These are phyloP conservation scores for Hyaloperonospora arabidopsidis DNA, from an alignment of 352 stramenopile genomes.

Conservation along the genomic window DNA sequence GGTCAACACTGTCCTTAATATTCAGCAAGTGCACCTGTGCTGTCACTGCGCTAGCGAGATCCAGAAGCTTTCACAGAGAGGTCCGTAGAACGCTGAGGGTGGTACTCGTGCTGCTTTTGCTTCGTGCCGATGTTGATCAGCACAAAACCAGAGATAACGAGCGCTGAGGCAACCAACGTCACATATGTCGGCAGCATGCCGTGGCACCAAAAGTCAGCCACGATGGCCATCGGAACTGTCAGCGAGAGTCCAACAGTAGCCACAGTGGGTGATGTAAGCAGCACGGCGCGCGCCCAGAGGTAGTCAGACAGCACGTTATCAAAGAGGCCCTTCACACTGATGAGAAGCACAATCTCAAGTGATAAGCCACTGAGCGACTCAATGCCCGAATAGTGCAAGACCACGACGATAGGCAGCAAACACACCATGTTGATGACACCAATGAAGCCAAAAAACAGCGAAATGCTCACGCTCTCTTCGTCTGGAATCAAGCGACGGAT, in stretches of 20 bases:
- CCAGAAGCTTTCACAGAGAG: slow-evolving; percentile 13
- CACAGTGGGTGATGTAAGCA: slow-evolving; percentile 93
- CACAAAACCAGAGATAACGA: slow-evolving; percentile 71
- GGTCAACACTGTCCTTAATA: slow-evolving; percentile 8
- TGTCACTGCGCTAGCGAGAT: slow-evolving; percentile 12
- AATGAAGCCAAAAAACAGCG: slow-evolving; percentile 92
- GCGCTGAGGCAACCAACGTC: slow-evolving; percentile 49
- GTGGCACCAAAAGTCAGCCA: slow-evolving; percentile 79
- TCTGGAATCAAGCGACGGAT: slow-evolving; percentile 71
- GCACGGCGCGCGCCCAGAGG: slow-evolving; percentile 90
- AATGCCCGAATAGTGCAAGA: slow-evolving; percentile 50
- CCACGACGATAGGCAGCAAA: slow-evolving; percentile 58
- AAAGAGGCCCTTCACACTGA: slow-evolving; percentile 86
- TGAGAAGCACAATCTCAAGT: slow-evolving; percentile 70
- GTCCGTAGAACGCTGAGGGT: slow-evolving; percentile 32
- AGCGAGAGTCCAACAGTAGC: slow-evolving; percentile 93
- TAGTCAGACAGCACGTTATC: slow-evolving; percentile 95
- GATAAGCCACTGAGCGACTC: slow-evolving; percentile 54
- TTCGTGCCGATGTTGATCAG: slow-evolving; percentile 59
- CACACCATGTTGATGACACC: slow-evolving; percentile 85
- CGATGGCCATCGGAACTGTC: slow-evolving; percentile 93
- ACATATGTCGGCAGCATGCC: slow-evolving; percentile 38
- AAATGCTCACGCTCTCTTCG: slow-evolving; percentile 85
- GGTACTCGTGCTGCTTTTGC: slow-evolving; percentile 54
- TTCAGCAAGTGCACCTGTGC: slow-evolving; percentile 6